These are phyloP conservation scores for Paecilomyces variotii DNA, from an alignment of 2,329 filamentous ascomycete genomes.

Conservation along the genomic window DNA sequence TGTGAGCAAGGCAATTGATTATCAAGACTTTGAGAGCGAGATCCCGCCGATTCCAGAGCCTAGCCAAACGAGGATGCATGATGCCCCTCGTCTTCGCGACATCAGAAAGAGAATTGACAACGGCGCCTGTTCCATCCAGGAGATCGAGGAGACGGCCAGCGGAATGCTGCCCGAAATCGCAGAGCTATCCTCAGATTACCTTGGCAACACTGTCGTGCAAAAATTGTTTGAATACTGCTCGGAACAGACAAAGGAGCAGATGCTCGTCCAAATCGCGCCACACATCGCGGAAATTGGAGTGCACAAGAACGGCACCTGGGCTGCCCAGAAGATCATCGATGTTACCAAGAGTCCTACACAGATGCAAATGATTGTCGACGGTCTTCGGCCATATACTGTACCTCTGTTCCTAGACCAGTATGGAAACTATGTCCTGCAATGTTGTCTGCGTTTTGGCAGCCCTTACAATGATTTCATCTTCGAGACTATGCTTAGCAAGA, in stretches of 20 bases:
- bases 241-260: conserved; percentile 79
- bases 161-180: conserved; percentile 96
- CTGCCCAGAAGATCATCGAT: conserved; percentile 98
- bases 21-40: conserved; percentile 64
- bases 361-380: conserved; percentile 75
- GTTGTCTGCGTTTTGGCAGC: conserved; percentile 82
- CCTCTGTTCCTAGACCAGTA: conserved; percentile 95
- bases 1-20: conserved; percentile 70
- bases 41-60: conserved; percentile 86
- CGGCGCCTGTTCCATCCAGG: conserved; percentile 71
- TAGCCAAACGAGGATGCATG: conserved; percentile 78
- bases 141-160: conserved; percentile 86
- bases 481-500: conserved; percentile 86
- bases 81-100: conserved; percentile 88
- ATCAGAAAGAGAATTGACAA: conserved; percentile 98
- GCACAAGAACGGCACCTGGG: conserved; percentile 99
- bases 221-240: conserved; percentile 97
- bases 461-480: conserved; percentile 96
- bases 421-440: conserved; percentile 96
- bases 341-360: conserved; percentile 79
- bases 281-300: conserved; percentile 94
- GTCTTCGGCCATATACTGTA: conserved; percentile 76
- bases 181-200: conserved; percentile 88
- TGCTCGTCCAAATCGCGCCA: conserved; percentile 80
- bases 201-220: conserved; percentile 98